Evolutionary conservation across 2,329 filamentous ascomycete genomes (phyloP).

Genomic region (Aspergillus pseudoglaucus): DNA sequence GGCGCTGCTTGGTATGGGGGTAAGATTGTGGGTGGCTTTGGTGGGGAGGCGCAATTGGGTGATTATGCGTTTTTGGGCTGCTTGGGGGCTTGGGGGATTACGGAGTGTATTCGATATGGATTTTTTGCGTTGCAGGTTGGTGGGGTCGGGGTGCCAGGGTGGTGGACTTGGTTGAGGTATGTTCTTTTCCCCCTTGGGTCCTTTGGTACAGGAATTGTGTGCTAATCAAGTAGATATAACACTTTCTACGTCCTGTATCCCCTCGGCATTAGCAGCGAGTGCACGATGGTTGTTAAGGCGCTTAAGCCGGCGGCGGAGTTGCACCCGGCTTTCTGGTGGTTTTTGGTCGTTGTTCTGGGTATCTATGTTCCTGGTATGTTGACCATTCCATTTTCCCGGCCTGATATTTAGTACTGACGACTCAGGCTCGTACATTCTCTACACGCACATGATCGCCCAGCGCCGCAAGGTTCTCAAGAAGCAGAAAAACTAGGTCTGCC

Average conservation of each 20-base stretch:
- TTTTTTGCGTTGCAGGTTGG: conserved; percentile 70
- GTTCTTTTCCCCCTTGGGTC: no score
- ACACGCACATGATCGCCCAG: conserved; percentile 93
- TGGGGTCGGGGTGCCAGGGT: conserved; percentile 52
- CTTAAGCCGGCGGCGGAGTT: conserved; percentile 52
- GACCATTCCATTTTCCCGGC: no score
- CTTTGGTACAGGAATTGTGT: no score
- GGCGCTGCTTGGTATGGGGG: conserved; percentile 52
- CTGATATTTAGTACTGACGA: no score
- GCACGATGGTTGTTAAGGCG: conserved; percentile 67
- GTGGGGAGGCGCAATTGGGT: conserved; percentile 19
- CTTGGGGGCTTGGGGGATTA: conserved; percentile 77
- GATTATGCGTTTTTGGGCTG: conserved; percentile 41
- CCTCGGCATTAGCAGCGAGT: conserved; percentile 82
- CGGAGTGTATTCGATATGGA: conserved; percentile 87
- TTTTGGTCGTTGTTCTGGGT: conserved; percentile 59
- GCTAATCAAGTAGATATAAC: conserved; percentile 56
- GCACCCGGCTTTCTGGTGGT: conserved; percentile 49
- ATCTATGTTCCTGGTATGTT: conserved; percentile 77
- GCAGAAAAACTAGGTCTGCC: conserved; percentile 27
- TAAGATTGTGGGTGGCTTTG: conserved; percentile 18
- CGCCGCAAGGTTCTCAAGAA: conserved; percentile 68
- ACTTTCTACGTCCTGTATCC: conserved; percentile 92
- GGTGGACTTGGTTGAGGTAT: conserved; percentile 59
- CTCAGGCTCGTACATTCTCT: conserved; percentile 71